Evolutionary conservation across 140 eudicot species (phyloP).

Genomic region (Stevia rebaudiana): DNA sequence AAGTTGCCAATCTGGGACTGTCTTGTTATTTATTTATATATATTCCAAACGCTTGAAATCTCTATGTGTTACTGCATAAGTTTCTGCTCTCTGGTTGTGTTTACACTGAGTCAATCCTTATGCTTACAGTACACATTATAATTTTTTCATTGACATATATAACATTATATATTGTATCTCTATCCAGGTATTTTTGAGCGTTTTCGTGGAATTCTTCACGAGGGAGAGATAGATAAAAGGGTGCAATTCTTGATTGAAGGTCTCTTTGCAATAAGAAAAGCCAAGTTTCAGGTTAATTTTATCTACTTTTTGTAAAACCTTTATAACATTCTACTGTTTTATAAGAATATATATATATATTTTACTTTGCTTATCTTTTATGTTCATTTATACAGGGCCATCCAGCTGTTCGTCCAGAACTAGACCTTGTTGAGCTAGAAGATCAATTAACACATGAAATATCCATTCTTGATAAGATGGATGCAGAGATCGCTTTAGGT

Average conservation of each 20-base stretch:
- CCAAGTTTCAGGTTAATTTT: slow-evolving; percentile 73
- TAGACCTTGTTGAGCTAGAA: slow-evolving; percentile 88
- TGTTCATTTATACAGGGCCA: slow-evolving; percentile 49
- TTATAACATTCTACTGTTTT: neutral
- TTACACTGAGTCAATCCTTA: neutral
- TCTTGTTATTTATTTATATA: neutral
- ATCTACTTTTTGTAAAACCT: neutral
- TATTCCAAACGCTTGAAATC: neutral
- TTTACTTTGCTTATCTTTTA: neutral
- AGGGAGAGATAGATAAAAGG: slow-evolving; percentile 92
- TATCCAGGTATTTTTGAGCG: slow-evolving; percentile 82
- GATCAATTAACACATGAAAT: slow-evolving; percentile 86
- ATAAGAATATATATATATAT: neutral
- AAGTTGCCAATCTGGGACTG: neutral
- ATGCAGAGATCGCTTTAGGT: slow-evolving; percentile 75
- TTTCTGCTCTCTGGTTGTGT: neutral
- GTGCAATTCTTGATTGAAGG: slow-evolving; percentile 90
- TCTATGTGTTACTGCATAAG: neutral
- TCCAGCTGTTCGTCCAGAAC: slow-evolving; percentile 85
- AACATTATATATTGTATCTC: neutral
- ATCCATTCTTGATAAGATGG: slow-evolving; percentile 67
- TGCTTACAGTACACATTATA: neutral
- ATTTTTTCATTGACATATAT: neutral
- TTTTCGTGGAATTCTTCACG: slow-evolving; percentile 97
- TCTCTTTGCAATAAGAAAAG: slow-evolving; percentile 76